Percentiles rank a stretch among this genome's conserved stretches.
Evolutionary conservation across 2,329 filamentous ascomycete species (phyloP).

Genomic region (Daldinia eschscholtzii): DNA sequence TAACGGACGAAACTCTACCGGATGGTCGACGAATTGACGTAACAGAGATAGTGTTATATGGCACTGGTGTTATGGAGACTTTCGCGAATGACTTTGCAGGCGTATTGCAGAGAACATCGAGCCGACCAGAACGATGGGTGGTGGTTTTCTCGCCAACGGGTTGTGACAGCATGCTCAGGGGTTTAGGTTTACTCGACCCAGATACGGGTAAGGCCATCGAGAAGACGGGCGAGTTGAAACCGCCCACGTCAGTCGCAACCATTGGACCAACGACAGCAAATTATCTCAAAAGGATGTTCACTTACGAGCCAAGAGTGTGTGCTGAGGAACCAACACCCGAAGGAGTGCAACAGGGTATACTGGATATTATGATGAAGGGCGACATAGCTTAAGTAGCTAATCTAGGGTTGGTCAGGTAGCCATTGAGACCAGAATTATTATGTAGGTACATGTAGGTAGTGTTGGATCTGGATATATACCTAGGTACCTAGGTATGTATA

Average conservation of each 20-base stretch:
- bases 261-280: constrained; percentile 94
- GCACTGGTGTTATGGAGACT: constrained; percentile 83
- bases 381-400: not conserved
- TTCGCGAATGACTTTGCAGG: constrained; percentile 77
- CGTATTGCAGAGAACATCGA: constrained; percentile 61
- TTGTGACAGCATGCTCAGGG: constrained; percentile 70
- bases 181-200: constrained; percentile 65
- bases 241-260: constrained; percentile 77
- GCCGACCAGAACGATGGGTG: constrained; percentile 70
- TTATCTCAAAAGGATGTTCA: constrained; percentile 74
- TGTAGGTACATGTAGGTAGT: no score
- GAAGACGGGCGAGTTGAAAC: constrained; percentile 43
- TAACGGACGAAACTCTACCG: constrained; percentile 71
- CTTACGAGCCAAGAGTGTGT: constrained; percentile 80
- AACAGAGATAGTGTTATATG: constrained; percentile 86
- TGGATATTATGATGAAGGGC: constrained; percentile 43
- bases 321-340: constrained; percentile 85
- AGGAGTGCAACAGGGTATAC: constrained; percentile 79
- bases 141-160: constrained; percentile 80
- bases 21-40: constrained; percentile 70
- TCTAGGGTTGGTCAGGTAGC: not conserved
- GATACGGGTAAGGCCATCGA: constrained; percentile 57
- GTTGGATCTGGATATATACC: constrained; percentile 1
- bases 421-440: not conserved
- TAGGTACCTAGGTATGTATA: not conserved